These are phyloP conservation scores for Hanseniaspora singularis DNA, from an alignment of 805 yeast species.

Conservation along the genomic window DNA sequence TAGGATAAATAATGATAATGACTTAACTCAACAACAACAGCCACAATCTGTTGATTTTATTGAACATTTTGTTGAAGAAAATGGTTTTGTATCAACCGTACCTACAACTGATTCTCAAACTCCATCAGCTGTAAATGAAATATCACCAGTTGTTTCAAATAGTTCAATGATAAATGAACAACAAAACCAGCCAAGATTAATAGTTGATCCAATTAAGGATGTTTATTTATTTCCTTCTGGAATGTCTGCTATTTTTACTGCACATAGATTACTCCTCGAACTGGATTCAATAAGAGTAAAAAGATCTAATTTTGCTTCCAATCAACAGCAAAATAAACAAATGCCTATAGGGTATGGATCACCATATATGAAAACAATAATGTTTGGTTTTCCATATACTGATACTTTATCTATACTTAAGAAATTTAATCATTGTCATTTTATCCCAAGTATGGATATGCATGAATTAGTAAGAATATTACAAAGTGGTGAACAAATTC, in stretches of 20 bases:
- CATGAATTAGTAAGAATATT: slow-evolving; percentile 52
- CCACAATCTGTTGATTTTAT: slow-evolving; percentile 16
- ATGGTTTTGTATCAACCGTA: slow-evolving; percentile 15
- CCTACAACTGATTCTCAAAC: slow-evolving; percentile 1
- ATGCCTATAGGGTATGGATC: slow-evolving; percentile 23
- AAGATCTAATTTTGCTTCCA: slow-evolving; percentile 18
- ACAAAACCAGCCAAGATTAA: not conserved
- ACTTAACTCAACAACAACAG: no score
- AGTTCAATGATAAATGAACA: slow-evolving; percentile 8
- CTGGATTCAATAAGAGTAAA: slow-evolving; percentile 29
- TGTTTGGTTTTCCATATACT: slow-evolving; percentile 93
- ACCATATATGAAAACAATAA: slow-evolving; percentile 52
- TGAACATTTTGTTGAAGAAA: slow-evolving; percentile 15
- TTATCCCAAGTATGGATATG: slow-evolving; percentile 54
- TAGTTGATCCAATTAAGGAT: slow-evolving; percentile 39
- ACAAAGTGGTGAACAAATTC: slow-evolving; percentile 50
- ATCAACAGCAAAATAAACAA: slow-evolving; percentile 7
- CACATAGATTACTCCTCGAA: slow-evolving; percentile 49
- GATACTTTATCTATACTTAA: slow-evolving; percentile 76
- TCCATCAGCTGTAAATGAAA: not conserved
- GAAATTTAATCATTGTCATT: slow-evolving; percentile 86
- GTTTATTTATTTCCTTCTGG: slow-evolving; percentile 82
- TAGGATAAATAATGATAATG: no score
- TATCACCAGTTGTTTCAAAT: not conserved
- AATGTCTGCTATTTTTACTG: slow-evolving; percentile 80